A percentile compares a stretch with the other conserved stretches of the same genome.
Evolutionary conservation across 192 early-diverging fungal species (phyloP).

Genomic region (Dimargaris xerosporica): DNA sequence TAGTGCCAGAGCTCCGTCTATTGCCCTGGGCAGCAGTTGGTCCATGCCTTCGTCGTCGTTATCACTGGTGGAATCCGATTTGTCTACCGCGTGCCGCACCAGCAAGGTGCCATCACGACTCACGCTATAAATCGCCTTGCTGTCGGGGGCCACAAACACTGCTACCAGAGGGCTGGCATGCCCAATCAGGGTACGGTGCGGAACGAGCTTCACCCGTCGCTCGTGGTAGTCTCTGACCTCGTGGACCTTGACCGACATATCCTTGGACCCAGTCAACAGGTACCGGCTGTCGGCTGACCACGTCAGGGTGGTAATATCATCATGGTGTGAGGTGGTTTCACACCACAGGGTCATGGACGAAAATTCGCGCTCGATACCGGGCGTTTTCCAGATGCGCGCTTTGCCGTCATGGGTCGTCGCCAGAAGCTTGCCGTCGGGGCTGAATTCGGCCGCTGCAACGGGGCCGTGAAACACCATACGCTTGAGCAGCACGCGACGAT

Average conservation of each 20-base stretch:
- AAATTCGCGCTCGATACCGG: constrained; percentile 83
- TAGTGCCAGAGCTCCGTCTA: too few relatives aligned
- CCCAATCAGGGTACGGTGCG: neutral
- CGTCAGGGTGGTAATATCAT: constrained; percentile 65
- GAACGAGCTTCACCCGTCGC: constrained; percentile 59
- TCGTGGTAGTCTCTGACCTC: neutral
- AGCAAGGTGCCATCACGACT: constrained; percentile 81
- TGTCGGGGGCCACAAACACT: neutral
- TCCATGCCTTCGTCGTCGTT: constrained; percentile 26
- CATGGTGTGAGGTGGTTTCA: constrained; percentile 58
- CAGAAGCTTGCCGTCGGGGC: constrained; percentile 77
- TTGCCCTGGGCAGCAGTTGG: constrained; percentile 12
- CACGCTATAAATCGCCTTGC: constrained; percentile 56
- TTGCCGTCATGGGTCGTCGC: constrained; percentile 74
- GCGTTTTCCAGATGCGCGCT: constrained; percentile 84
- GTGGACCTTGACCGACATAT: constrained; percentile 23
- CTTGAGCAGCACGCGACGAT: constrained; percentile 69
- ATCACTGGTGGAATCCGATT: constrained; percentile 40
- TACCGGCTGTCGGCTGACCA: constrained; percentile 81
- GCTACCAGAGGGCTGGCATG: constrained; percentile 1
- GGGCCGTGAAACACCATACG: constrained; percentile 74
- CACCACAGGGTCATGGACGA: constrained; percentile 69
- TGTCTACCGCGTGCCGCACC: constrained; percentile 48
- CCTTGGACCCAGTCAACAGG: constrained; percentile 27
- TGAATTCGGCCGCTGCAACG: constrained; percentile 77